Conservation (phyloP, 164 flowering plant genomes). For the Magnolia kwangsiensis region DNA sequence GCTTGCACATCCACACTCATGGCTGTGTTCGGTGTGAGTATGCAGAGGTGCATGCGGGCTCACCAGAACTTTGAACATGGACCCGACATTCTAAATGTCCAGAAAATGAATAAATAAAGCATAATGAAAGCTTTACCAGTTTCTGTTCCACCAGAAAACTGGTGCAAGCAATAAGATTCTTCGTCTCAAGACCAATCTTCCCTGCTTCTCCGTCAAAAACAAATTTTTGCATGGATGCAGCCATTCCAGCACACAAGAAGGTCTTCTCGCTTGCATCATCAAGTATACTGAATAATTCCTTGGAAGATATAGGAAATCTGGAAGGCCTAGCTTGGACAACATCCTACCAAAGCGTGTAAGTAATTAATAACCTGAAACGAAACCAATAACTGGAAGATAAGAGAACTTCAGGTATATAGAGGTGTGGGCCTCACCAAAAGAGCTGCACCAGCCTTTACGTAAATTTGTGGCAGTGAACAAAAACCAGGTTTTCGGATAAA, state of each 20-base stretch:
- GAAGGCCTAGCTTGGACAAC: constrained; percentile 61
- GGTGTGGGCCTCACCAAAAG: constrained; percentile 49
- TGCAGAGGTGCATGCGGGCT: not conserved
- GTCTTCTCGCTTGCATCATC: constrained; percentile 92
- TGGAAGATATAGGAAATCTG: constrained; percentile 59
- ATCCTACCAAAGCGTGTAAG: constrained; percentile 45
- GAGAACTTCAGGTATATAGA: not conserved
- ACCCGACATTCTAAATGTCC: not conserved
- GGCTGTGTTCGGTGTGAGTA: not conserved
- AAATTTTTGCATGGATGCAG: constrained; percentile 61
- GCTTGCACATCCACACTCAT: not conserved
- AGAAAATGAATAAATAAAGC: not conserved
- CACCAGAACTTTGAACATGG: not conserved
- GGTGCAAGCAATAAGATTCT: constrained; percentile 70
- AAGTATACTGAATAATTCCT: constrained; percentile 65
- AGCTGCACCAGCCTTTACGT: constrained; percentile 65
- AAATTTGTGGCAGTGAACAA: constrained; percentile 56
- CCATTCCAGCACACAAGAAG: constrained; percentile 71
- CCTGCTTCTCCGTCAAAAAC: constrained; percentile 84
- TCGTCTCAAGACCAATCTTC: constrained; percentile 70
- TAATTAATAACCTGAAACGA: not conserved
- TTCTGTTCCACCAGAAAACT: constrained; percentile 81
- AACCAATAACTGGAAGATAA: not conserved
- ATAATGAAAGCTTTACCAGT: constrained; percentile 50
- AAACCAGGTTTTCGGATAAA: constrained; percentile 54